Percentiles rank a stretch among this genome's conserved stretches.
Conservation (phyloP, 2,329 filamentous ascomycete species). For the Aureobasidium sp. region DNA sequence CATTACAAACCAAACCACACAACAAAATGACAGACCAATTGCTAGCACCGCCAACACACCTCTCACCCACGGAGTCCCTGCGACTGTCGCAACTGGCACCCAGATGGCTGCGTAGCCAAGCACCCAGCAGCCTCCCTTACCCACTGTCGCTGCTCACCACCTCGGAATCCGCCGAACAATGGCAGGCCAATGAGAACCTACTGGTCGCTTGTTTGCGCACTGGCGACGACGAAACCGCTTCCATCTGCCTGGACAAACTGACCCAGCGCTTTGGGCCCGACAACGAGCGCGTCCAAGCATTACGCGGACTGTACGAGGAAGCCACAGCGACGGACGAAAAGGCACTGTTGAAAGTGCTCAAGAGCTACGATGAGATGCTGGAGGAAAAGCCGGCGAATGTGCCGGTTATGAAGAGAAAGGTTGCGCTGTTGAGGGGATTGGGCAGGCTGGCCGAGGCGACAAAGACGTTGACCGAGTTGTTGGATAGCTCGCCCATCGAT, state of each 20-base stretch:
- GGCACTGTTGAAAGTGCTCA: slow-evolving; percentile 60
- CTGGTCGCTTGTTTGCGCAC: slow-evolving; percentile 75
- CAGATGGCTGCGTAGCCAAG: slow-evolving; percentile 28
- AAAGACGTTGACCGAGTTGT: slow-evolving; percentile 59
- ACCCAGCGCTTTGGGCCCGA: slow-evolving; percentile 69
- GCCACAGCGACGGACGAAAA: slow-evolving; percentile 60
- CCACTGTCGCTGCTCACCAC: slow-evolving; percentile 43
- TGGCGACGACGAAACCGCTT: slow-evolving; percentile 70
- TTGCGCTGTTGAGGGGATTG: slow-evolving; percentile 69
- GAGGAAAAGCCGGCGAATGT: slow-evolving; percentile 68
- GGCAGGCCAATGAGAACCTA: slow-evolving; percentile 80
- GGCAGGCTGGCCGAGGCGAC: slow-evolving; percentile 65
- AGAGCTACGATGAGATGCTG: slow-evolving; percentile 69
- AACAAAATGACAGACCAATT: slow-evolving; percentile 27
- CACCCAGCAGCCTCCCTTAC: slow-evolving; percentile 34
- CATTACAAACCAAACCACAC: background rate
- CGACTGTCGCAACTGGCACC: slow-evolving; percentile 41
- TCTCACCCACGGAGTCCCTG: slow-evolving; percentile 33
- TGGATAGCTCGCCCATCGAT: slow-evolving; percentile 82
- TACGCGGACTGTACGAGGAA: slow-evolving; percentile 77
- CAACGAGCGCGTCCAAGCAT: slow-evolving; percentile 79
- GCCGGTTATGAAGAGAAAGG: slow-evolving; percentile 74
- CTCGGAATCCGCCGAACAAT: slow-evolving; percentile 67
- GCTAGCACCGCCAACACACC: slow-evolving; percentile 31
- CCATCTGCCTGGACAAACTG: slow-evolving; percentile 64